A percentile compares a stretch with the other conserved stretches of the same genome.
phyloP scores from a whole-genome alignment of 2,329 filamentous ascomycete species.

The Amauroascus verrucosus region DNA sequence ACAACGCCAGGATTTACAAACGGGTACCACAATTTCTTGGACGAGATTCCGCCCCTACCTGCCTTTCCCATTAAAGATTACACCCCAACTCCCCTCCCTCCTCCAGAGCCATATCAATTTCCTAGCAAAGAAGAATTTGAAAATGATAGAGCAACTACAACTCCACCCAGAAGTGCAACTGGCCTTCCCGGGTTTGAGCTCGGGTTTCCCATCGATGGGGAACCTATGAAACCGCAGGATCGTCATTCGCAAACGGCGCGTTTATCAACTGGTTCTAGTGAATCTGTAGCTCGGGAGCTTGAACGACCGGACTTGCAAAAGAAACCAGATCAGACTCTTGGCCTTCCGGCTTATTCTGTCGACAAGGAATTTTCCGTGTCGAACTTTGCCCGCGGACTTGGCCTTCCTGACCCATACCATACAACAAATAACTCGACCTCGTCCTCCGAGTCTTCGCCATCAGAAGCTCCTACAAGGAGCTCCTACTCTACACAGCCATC shows the following conservation, averaged over 20 bases:
- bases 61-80: slow-evolving; percentile 13
- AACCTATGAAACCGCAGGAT: background rate
- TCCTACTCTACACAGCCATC: slow-evolving; percentile 51
- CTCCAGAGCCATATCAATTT: slow-evolving; percentile 12
- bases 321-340: background rate
- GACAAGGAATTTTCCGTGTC: slow-evolving; percentile 29
- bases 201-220: slow-evolving; percentile 2
- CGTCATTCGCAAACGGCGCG: background rate
- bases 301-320: background rate
- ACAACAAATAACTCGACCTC: slow-evolving; percentile 54
- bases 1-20: slow-evolving; percentile 11
- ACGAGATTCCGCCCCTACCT: slow-evolving; percentile 16
- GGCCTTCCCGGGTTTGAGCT: slow-evolving; percentile 10
- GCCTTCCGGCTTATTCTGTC: slow-evolving; percentile 11
- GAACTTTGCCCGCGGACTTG: slow-evolving; percentile 32
- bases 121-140: slow-evolving; percentile 12
- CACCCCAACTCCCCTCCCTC: slow-evolving; percentile 11
- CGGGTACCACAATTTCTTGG: slow-evolving; percentile 11
- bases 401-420: slow-evolving; percentile 53
- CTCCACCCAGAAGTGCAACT: background rate
- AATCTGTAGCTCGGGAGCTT: background rate
- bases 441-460: slow-evolving; percentile 53
- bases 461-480: slow-evolving; percentile 50
- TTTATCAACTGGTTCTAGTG: background rate
- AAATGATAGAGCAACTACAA: slow-evolving; percentile 31